These are phyloP conservation scores for Pseudopyricularia javanii DNA, from an alignment of 2,329 filamentous ascomycete genomes.

Conservation along the genomic window DNA sequence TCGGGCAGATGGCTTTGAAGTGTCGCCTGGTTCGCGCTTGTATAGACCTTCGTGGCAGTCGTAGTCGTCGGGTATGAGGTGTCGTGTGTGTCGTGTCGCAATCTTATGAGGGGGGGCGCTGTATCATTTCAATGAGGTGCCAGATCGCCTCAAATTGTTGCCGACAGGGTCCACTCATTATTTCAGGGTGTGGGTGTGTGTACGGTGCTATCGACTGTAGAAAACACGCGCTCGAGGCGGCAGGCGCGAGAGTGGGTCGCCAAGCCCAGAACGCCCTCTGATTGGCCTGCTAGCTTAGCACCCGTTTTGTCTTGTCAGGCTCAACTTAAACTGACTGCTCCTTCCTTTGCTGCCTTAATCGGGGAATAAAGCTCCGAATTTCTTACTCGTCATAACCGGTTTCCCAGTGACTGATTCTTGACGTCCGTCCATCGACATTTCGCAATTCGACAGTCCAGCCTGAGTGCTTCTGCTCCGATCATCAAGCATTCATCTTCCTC, in stretches of 20 bases:
- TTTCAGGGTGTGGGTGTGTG: not conserved
- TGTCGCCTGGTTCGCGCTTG: not conserved
- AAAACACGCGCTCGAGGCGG: not conserved
- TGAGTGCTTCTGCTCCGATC: too few species aligned
- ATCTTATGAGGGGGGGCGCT: not conserved
- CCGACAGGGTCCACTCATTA: not conserved
- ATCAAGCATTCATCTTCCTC: too few species aligned
- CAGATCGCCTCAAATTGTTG: slow-evolving; percentile 3
- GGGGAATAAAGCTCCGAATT: not conserved
- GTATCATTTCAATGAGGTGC: not conserved
- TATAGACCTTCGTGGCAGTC: not conserved
- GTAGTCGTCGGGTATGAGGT: not conserved
- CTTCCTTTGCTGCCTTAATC: not conserved
- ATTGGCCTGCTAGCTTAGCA: not conserved
- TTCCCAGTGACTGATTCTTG: not conserved
- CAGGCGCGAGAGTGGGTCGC: not conserved
- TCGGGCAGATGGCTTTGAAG: too few species aligned
- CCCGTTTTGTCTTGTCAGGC: not conserved
- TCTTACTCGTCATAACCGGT: not conserved
- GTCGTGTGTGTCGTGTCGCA: not conserved
- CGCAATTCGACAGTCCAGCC: not conserved
- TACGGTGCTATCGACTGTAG: not conserved
- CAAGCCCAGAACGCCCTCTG: not conserved
- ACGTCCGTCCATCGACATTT: not conserved
- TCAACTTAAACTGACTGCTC: too few species aligned